These are phyloP conservation scores for Ceratobasidium sp. DNA, from an alignment of 1,284 basidiomycete species.

Conservation along the genomic window DNA sequence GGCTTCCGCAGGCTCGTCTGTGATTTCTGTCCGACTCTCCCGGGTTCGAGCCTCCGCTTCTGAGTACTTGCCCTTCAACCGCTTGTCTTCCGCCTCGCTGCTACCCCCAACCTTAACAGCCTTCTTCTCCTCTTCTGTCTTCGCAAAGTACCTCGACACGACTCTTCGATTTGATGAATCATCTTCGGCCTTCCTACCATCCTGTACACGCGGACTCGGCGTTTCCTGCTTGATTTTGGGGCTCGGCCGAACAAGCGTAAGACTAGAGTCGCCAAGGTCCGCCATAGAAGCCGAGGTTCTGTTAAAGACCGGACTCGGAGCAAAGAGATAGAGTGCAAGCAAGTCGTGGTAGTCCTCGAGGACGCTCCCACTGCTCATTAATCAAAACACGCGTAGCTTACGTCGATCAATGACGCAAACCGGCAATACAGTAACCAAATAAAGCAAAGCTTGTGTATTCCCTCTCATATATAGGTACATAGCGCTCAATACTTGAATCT, in stretches of 20 bases:
- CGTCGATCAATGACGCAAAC: background rate
- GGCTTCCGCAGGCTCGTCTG: background rate
- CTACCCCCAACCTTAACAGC: background rate
- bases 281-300: background rate
- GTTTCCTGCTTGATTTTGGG: background rate
- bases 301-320: background rate
- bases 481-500: conserved; percentile 13
- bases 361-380: background rate
- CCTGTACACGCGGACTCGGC: background rate
- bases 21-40: too few relatives aligned
- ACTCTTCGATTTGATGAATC: background rate
- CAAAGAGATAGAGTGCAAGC: background rate
- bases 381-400: background rate
- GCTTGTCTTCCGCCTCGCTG: background rate
- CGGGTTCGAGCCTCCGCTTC: too few relatives aligned
- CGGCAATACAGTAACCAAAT: background rate
- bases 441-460: background rate
- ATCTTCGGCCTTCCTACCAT: background rate
- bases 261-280: background rate
- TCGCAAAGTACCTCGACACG: background rate
- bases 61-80: background rate
- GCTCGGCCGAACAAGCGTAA: background rate
- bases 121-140: background rate
- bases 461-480: background rate
- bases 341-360: conserved; percentile 5